Evolutionary conservation across 176 grass and related monocot species (phyloP).

Genomic region (Cenchrus americanus): DNA sequence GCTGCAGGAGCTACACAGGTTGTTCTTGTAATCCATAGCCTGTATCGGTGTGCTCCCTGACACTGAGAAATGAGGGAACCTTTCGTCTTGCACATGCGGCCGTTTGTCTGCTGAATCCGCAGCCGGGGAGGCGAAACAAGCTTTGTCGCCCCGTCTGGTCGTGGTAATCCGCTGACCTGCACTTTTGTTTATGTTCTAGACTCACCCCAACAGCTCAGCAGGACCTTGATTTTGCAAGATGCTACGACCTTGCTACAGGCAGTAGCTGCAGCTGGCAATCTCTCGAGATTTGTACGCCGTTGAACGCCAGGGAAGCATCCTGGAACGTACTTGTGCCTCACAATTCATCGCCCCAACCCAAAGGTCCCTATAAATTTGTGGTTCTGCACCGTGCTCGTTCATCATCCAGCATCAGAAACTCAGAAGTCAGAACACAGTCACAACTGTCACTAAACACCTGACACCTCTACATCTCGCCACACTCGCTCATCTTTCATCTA

Average conservation of each 20-base stretch:
- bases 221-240: conserved; percentile 28
- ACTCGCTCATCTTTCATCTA: too few relatives aligned
- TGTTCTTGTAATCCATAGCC: not conserved
- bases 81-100: conserved; percentile 4
- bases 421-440: not conserved
- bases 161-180: conserved; percentile 25
- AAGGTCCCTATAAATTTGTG: conserved; percentile 42
- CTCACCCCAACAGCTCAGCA: conserved; percentile 49
- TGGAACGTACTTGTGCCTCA: not conserved
- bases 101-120: conserved; percentile 45
- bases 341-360: not conserved
- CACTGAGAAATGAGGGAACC: not conserved
- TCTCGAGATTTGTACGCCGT: conserved; percentile 47
- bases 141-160: conserved; percentile 25
- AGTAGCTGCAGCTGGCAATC: conserved; percentile 8
- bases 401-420: not conserved
- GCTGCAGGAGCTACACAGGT: conserved; percentile 3
- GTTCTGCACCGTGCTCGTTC: not conserved
- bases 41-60: not conserved
- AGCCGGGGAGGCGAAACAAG: conserved; percentile 6
- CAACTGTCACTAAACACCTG: not conserved
- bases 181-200: conserved; percentile 40
- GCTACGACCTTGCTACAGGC: conserved; percentile 20
- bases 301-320: conserved; percentile 45
- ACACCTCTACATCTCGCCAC: not conserved